A percentile compares a stretch with the other conserved stretches of the same genome.
Conservation (phyloP, 2,329 filamentous ascomycete species). For the Emergomyces pasteurianus region DNA sequence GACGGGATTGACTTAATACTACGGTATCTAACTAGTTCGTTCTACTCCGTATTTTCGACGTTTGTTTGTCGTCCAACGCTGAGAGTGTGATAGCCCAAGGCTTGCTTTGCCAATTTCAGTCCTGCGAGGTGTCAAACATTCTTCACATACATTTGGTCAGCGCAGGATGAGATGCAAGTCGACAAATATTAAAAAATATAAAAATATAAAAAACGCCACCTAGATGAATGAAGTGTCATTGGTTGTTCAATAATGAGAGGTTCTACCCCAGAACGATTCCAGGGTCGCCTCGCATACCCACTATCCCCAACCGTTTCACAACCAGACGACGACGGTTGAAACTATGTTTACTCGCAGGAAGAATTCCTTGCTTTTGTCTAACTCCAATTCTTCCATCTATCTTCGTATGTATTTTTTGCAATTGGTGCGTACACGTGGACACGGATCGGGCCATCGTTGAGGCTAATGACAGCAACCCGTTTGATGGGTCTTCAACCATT, state of each 20-base stretch:
- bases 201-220: background rate
- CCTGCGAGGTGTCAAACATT: background rate
- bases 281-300: background rate
- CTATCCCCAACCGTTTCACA: background rate
- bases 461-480: background rate
- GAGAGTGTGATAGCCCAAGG: background rate
- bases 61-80: background rate
- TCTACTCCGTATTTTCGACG: background rate
- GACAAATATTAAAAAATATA: background rate
- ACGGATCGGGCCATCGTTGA: background rate
- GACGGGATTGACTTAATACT: background rate
- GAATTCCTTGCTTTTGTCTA: background rate
- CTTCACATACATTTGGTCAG: background rate
- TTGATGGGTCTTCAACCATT: background rate
- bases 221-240: background rate
- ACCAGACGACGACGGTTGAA: background rate
- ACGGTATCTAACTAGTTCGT: background rate
- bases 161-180: background rate
- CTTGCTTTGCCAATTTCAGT: background rate
- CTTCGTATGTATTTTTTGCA: background rate
- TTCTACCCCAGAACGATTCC: background rate
- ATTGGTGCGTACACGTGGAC: background rate
- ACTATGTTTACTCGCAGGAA: background rate
- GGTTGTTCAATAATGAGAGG: background rate
- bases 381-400: background rate